Evolutionary conservation across 1,284 basidiomycete species (phyloP), one percentile per base, ranked within the genome.

Genomic region (Apiotrichum veenhuisii): DNA sequence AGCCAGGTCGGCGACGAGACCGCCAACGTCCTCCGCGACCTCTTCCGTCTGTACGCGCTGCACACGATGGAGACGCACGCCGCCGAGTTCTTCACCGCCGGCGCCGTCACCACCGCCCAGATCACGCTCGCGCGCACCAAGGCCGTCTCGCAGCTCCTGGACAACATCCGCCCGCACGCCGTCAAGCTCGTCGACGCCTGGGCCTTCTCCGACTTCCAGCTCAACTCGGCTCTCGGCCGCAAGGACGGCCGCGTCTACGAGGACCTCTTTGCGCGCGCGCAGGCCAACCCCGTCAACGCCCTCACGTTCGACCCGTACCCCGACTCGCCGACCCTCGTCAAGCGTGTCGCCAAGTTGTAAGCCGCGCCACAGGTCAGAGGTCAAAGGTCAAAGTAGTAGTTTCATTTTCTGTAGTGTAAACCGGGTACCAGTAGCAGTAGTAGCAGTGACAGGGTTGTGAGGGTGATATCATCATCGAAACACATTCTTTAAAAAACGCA

Each of bases 191-290:
- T 82, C 55, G 82, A 83, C 71, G 72, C 78, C 23, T 83, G 83
- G 66, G 75, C 77, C 25, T 76, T 81, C 45, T 76, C 76, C 48
- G 82, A 83, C 69, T 81, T 82, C 72, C 77, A 81, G 55, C 76
- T 83, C 74, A 82, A 83, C 72, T 81, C 80, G 43, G 81, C 82
- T 20, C 77, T 83, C 33, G 82, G 80, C 25, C 70, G 75, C 51
- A 77, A 77, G 65, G 78, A 79, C 62, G 80, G 79, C 33, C 72
- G 77, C 43, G 73, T 79, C 47, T 79, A 80, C 71, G 75, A 78
- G 55, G 74, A 75, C 51, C 80, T 81, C 66, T 81, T 80, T 64
- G 71, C 77, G 57, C 78, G 48, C 37, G 60, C 60, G 14, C 42
- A 54, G 43, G 20, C 38, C 47, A 62, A 62, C 54, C 60, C 60